Evolutionary conservation across 2,329 filamentous ascomycete species (phyloP), one percentile per base, ranked within the genome.

Genomic region (Fusarium coffeatum): DNA sequence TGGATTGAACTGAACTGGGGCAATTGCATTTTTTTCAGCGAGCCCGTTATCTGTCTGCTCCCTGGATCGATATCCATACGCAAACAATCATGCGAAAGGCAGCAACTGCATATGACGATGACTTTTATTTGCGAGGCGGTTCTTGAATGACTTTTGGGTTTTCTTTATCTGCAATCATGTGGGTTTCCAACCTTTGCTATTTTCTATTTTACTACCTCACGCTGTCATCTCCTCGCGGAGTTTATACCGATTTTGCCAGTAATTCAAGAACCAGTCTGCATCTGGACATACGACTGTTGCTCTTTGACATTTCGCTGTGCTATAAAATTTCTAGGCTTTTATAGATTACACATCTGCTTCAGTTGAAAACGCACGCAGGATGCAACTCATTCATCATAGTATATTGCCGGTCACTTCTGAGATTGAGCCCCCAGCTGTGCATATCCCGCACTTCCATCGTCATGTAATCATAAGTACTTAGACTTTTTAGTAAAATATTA

Each of bases 91-190:
- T 59, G 62, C 62, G 47, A 51, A 63, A 23, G 56, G 59, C 57
- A 63, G 57, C 56, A 63, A 66, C 60, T 74, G 72, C 68, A 75
- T 75, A 73, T 75, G 70, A 74, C 68, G 71, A 72, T 66, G 70
- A 65, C 53, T 70, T 67, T 63, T 69, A 64, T 66, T 69, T 71
- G 73, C 72, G 64, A 75, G 70, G 71, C 71, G 74, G 70, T 77
- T 76, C 68, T 74, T 76, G 73, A 75, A 71, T 65, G 68, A 73
- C 55, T 62, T 76, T 70, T 70, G 57, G 66, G 75, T 75, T 76
- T 50, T 66, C 64, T 45, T 67, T 64, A 64, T 74, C 55, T 71
- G 55, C 59, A 50, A 59, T 59, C 61, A 55, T 47, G 59, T 69
- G 64, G 64, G 63, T 66, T 55, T 68, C 63, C 55, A 42, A 66